Evolutionary conservation across 192 early-diverging fungal species (phyloP).

Genomic region (Coemansia sp.): DNA sequence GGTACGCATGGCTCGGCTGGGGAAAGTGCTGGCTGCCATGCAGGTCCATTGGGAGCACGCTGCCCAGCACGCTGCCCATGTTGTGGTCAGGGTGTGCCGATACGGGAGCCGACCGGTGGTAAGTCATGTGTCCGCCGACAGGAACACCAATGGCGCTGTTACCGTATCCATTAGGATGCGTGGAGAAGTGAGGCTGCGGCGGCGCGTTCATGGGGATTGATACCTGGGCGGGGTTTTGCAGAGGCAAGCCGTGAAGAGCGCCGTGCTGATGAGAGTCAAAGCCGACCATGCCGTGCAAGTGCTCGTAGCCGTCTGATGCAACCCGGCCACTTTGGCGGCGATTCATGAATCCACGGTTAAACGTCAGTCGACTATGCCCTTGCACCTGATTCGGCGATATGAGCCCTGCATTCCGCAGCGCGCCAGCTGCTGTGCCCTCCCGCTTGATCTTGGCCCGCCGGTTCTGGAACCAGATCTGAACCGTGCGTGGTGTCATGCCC

Average conservation of each 20-base stretch:
- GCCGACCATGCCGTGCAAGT: constrained; percentile 17
- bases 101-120: background rate
- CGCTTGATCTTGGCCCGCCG: constrained; percentile 83
- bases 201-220: constrained; percentile 31
- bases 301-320: constrained; percentile 35
- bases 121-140: constrained; percentile 1
- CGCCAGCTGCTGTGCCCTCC: constrained; percentile 41
- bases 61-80: constrained; percentile 9
- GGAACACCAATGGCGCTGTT: constrained; percentile 46
- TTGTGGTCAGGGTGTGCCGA: background rate
- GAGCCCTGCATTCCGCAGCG: constrained; percentile 10
- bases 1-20: constrained; percentile 9
- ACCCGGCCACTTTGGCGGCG: constrained; percentile 33
- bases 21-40: constrained; percentile 12
- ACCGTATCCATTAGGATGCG: constrained; percentile 4
- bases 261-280: constrained; percentile 28
- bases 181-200: constrained; percentile 11
- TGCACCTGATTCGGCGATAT: constrained; percentile 3
- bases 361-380: constrained; percentile 35
- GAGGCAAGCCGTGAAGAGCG: constrained; percentile 21
- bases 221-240: constrained; percentile 45
- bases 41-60: constrained; percentile 18
- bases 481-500: constrained; percentile 65
- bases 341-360: constrained; percentile 27
- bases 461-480: constrained; percentile 90